Base-by-base conservation (phyloP, 225 moss, liverwort and hornwort species). In the Thuidium tamariscinum region DNA sequence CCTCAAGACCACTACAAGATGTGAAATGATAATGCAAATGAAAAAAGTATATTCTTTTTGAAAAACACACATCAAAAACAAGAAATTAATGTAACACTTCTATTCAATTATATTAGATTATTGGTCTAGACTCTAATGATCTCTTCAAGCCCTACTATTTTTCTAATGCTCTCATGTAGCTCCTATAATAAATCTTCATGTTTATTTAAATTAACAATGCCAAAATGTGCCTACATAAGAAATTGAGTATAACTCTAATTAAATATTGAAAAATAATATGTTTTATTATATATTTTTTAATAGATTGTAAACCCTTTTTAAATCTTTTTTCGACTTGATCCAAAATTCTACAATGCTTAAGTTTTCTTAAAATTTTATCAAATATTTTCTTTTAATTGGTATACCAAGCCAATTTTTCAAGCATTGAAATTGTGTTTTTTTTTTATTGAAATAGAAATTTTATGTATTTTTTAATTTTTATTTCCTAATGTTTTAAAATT, bases 61-160 rank as follows among this genome's bases (percentile, higher is more conserved):
- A 15, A 54, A 18, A 64, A 17, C 11, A 16, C 9, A 5, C 0
- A 9, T 64, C 5, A 37, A 67, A 23, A 37, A 2, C 19, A 0
- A 22, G 22, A 36, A 66, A 5, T 5, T 34, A 3, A 37, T 67
- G 22, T 36, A 1, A 4, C 21, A 23, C 13, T 7, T 39, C 25
- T 8, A 13, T 23, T 69, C 2, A 14, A 14, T 2, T 2, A 25
- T 13, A 4, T 68, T 39, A 23, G 8, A 25, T 21, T 39, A 13
- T 1, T 25, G 2, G 8, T 68, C 8, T 8, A 68, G 1, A 39
- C 0, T 68, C 1, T 25, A 1, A 1, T 1, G 2, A 4, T 2
- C 14, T 2, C n/a, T 4, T 39, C 14, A 3, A 23, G 17, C 3
- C 16, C 17, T 8, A 30, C 30, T 62, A 0, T 61, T 61, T 30